A percentile compares a stretch with the other conserved stretches of the same genome.
Evolutionary conservation across 768 basidiomycete genomes (phyloP).

Genomic region (Pholiota microspora): DNA sequence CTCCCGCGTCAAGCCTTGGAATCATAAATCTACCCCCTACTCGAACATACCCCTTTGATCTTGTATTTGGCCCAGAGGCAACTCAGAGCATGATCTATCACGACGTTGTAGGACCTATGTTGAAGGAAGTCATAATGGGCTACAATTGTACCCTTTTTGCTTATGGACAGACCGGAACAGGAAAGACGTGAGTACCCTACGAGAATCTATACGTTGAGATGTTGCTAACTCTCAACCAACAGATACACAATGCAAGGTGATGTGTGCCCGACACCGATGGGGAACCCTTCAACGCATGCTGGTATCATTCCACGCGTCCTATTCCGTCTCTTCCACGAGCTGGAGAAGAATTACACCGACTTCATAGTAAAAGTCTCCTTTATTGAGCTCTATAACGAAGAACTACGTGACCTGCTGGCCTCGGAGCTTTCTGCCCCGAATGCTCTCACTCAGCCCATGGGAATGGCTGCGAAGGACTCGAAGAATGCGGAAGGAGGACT

Average conservation of each 20-base stretch:
- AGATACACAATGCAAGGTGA: slow-evolving; percentile 99
- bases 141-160: slow-evolving; percentile 98
- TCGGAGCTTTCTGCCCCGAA: slow-evolving; percentile 70
- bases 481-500: slow-evolving; percentile 49
- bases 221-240: slow-evolving; percentile 5
- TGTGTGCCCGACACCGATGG: slow-evolving; percentile 74
- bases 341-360: slow-evolving; percentile 75
- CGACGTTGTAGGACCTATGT: slow-evolving; percentile 89
- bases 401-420: slow-evolving; percentile 89
- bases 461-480: slow-evolving; percentile 55
- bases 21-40: slow-evolving; percentile 71
- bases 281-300: slow-evolving; percentile 84
- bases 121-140: slow-evolving; percentile 90
- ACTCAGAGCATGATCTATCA: slow-evolving; percentile 94
- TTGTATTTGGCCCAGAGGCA: slow-evolving; percentile 95
- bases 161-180: slow-evolving; percentile 98
- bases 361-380: slow-evolving; percentile 93
- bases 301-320: slow-evolving; percentile 96
- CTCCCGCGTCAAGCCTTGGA: slow-evolving; percentile 69
- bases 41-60: slow-evolving; percentile 90
- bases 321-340: slow-evolving; percentile 85
- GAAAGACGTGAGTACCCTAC: slow-evolving; percentile 81
- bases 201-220: neutral
- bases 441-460: slow-evolving; percentile 77
- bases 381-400: slow-evolving; percentile 97